These are phyloP conservation scores for Metrosideros polymorpha DNA, from an alignment of 441 rosid species.

Conservation along the genomic window DNA sequence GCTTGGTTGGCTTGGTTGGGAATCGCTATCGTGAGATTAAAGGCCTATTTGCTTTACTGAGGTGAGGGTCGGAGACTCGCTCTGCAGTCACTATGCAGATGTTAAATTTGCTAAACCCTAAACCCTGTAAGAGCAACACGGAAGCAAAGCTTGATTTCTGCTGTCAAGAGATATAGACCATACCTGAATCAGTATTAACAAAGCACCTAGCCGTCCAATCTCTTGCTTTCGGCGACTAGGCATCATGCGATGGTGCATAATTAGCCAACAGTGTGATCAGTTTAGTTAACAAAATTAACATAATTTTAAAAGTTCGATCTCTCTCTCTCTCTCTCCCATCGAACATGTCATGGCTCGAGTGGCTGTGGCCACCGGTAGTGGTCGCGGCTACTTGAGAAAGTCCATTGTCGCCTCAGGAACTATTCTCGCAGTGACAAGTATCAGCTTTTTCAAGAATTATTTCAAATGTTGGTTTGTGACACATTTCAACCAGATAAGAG, in stretches of 20 bases:
- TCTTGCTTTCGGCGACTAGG: too few species aligned
- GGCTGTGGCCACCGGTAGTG: too few species aligned
- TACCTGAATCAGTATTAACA: not conserved
- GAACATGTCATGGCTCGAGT: too few species aligned
- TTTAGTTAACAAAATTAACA: too few species aligned
- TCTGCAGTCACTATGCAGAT: not conserved
- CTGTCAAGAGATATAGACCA: not conserved
- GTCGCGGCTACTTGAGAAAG: not conserved
- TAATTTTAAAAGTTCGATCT: too few species aligned
- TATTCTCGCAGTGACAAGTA: not conserved
- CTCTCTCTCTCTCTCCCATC: too few species aligned
- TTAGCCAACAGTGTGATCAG: too few species aligned
- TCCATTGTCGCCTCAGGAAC: not conserved
- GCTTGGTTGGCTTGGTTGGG: not conserved
- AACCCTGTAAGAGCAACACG: not conserved
- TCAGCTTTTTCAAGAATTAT: not conserved
- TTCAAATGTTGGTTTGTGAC: rapidly evolving
- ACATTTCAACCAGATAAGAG: rapidly evolving
- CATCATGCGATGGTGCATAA: too few species aligned
- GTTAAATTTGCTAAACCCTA: not conserved
- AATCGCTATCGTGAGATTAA: not conserved
- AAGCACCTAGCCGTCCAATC: too few species aligned
- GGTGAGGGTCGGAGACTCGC: not conserved
- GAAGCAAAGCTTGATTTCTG: not conserved
- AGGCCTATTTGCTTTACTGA: not conserved